Evolutionary conservation across 257 asterid genomes (phyloP).

Genomic region (Solanum pimpinellifolium): DNA sequence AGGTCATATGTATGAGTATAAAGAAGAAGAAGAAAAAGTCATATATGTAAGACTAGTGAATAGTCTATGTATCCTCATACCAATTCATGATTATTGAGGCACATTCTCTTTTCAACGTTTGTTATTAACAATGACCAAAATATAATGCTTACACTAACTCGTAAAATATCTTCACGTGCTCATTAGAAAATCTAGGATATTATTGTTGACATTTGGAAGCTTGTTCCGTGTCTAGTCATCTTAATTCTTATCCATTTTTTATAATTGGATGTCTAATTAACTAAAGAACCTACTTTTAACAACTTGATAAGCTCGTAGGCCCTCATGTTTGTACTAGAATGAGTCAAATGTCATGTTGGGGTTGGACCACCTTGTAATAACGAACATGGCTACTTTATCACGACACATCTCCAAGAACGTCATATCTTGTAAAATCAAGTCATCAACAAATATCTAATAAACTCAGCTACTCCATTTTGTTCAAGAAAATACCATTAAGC

Average conservation of each 20-base stretch:
- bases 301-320: constrained; percentile 70
- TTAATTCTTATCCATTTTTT: neutral
- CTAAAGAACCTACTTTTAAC: constrained; percentile 19
- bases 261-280: neutral
- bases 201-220: neutral
- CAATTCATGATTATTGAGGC: neutral
- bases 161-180: neutral
- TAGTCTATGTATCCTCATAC: neutral
- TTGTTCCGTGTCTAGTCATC: neutral
- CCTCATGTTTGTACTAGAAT: constrained; percentile 46
- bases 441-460: neutral
- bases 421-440: neutral
- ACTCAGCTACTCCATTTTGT: neutral
- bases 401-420: neutral
- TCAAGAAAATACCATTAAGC: neutral
- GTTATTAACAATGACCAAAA: neutral
- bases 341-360: constrained; percentile 60
- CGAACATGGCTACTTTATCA: neutral
- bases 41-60: neutral
- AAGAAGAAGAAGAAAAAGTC: neutral
- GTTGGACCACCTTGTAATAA: constrained; percentile 56
- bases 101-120: neutral
- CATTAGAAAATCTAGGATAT: neutral
- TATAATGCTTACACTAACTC: neutral
- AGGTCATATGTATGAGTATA: neutral